Conservation (phyloP, 1,139 yeast species). For the Blastobotrys persicus region DNA sequence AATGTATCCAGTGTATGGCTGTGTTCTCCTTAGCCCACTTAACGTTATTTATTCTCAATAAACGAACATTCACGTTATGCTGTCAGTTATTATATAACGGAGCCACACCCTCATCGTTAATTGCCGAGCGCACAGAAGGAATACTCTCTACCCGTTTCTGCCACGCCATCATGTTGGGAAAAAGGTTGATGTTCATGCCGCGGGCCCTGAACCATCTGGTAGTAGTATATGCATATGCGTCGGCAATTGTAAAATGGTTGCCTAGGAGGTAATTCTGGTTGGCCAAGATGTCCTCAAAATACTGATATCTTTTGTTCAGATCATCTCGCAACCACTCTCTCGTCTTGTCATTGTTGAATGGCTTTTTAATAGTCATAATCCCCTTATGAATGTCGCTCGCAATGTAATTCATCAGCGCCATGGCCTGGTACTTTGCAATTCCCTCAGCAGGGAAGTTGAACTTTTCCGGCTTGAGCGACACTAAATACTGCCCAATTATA, state of each 20-base stretch:
- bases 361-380: not conserved
- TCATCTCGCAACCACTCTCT: not conserved
- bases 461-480: not conserved
- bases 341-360: not conserved
- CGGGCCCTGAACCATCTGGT: constrained; percentile 3
- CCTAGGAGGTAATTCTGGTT: constrained; percentile 5
- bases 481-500: constrained; percentile 2
- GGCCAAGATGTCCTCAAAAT: constrained; percentile 2
- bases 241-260: constrained; percentile 10
- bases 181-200: not conserved
- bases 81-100: not conserved
- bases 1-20: too few species aligned
- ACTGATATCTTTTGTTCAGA: not conserved
- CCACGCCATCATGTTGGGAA: not conserved
- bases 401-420: constrained; percentile 5
- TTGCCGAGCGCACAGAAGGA: not conserved
- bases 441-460: constrained; percentile 5
- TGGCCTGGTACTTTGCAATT: not conserved
- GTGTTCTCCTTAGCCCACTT: too few species aligned
- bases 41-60: not conserved
- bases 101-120: not conserved
- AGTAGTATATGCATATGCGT: constrained; percentile 9
- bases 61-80: too few species aligned
- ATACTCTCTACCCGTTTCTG: constrained; percentile 1
- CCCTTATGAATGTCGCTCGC: constrained; percentile 1